These are phyloP conservation scores for Pseudopithomyces chartarum DNA, from an alignment of 2,329 filamentous ascomycete genomes.

Conservation along the genomic window DNA sequence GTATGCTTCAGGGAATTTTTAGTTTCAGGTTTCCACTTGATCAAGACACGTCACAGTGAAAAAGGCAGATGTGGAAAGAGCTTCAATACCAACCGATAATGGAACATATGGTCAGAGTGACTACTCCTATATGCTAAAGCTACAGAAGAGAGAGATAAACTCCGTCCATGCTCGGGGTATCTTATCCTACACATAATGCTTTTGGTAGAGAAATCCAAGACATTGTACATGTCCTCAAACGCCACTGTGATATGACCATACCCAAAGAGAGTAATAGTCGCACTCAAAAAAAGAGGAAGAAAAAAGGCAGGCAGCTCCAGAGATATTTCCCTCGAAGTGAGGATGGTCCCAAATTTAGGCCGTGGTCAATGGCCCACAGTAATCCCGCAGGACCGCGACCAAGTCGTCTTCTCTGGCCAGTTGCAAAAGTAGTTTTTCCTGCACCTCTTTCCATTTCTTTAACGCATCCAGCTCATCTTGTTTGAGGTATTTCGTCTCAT, in stretches of 20 bases:
- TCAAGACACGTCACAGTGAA: not conserved
- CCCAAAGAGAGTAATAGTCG: not conserved
- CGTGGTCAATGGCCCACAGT: conserved; percentile 36
- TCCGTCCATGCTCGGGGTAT: conserved; percentile 12
- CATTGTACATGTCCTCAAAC: not conserved
- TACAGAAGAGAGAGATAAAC: conserved; percentile 7
- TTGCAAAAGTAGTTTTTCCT: conserved; percentile 77
- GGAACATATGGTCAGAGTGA: not conserved
- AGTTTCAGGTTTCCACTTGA: too few relatives aligned
- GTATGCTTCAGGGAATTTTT: too few relatives aligned
- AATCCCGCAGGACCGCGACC: conserved; percentile 79
- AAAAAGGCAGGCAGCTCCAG: not conserved
- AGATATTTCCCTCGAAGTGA: too few relatives aligned
- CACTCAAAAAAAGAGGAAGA: not conserved
- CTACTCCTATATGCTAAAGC: conserved; percentile 5
- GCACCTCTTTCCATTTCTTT: conserved; percentile 64
- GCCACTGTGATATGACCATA: not conserved
- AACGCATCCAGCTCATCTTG: conserved; percentile 73
- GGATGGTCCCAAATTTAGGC: not conserved
- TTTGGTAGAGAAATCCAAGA: not conserved
- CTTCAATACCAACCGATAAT: not conserved
- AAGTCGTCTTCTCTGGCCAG: conserved; percentile 82
- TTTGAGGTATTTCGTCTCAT: conserved; percentile 79
- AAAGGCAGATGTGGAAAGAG: not conserved
- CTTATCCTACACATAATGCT: conserved; percentile 4